A percentile compares a stretch with the other conserved stretches of the same genome.
Evolutionary conservation across 495 filamentous ascomycete genomes (phyloP).

Genomic region (Hypoxylon fragiforme): DNA sequence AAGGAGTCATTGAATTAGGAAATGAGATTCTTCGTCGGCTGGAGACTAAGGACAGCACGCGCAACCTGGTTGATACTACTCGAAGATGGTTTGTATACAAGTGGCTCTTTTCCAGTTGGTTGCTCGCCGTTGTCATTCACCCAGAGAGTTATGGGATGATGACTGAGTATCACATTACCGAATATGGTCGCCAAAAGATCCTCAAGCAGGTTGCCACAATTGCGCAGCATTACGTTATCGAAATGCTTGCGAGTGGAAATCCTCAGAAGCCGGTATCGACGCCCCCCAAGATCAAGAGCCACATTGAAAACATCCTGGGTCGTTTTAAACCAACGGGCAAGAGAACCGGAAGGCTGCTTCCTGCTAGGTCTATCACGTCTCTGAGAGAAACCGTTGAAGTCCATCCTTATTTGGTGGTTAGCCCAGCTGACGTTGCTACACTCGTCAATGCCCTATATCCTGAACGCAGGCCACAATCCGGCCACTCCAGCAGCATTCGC

Average conservation of each 20-base stretch:
- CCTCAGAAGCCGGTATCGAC: conserved; percentile 62
- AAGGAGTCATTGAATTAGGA: conserved; percentile 78
- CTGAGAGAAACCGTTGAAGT: conserved; percentile 70
- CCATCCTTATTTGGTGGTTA: conserved; percentile 72
- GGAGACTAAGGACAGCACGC: conserved; percentile 56
- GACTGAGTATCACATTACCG: conserved; percentile 86
- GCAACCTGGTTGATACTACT: conserved; percentile 63
- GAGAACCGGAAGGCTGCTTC: conserved; percentile 63
- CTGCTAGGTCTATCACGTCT: conserved; percentile 69
- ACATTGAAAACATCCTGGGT: conserved; percentile 75
- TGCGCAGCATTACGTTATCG: conserved; percentile 72
- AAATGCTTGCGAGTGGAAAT: conserved; percentile 53
- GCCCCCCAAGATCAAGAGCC: conserved; percentile 66
- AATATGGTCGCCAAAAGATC: conserved; percentile 86
- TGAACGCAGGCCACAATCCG: conserved; percentile 59
- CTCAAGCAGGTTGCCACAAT: conserved; percentile 79
- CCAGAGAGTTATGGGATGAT: conserved; percentile 90
- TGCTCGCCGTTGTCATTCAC: conserved; percentile 81
- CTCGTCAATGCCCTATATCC: conserved; percentile 74
- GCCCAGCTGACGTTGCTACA: conserved; percentile 71
- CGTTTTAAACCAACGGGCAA: conserved; percentile 62
- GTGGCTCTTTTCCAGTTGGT: conserved; percentile 89
- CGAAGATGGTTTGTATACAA: conserved; percentile 80
- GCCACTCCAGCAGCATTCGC: conserved; percentile 55
- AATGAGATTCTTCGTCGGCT: conserved; percentile 80